These are phyloP conservation scores for Ilex paraguariensis DNA, from an alignment of 305 asterid species.

Conservation along the genomic window DNA sequence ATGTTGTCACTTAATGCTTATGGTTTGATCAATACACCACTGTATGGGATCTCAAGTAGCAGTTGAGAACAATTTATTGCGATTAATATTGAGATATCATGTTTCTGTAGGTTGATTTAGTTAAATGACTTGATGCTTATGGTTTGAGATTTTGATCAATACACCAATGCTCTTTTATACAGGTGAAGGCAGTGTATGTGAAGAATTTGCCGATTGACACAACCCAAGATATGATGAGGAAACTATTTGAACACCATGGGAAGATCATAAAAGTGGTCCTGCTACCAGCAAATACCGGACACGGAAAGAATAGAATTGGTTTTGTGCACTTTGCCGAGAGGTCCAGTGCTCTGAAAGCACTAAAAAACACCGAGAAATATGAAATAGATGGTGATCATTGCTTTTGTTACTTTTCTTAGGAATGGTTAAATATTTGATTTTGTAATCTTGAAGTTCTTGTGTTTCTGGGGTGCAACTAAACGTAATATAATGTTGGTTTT, in stretches of 20 bases:
- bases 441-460: too few species aligned
- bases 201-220: constrained; percentile 80
- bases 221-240: constrained; percentile 74
- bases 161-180: background rate
- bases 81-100: too few species aligned
- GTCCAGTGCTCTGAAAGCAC: constrained; percentile 83
- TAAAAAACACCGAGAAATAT: constrained; percentile 85
- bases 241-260: constrained; percentile 76
- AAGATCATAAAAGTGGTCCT: constrained; percentile 76
- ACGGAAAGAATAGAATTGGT: constrained; percentile 81
- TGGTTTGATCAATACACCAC: too few species aligned
- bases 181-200: constrained; percentile 92
- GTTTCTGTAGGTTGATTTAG: too few species aligned
- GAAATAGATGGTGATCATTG: constrained; percentile 61
- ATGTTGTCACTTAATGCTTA: too few species aligned
- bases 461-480: too few species aligned
- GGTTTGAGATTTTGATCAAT: too few species aligned
- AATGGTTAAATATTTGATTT: too few species aligned
- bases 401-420: too few species aligned
- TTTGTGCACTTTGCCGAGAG: constrained; percentile 89
- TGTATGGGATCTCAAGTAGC: too few species aligned
- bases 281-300: constrained; percentile 95
- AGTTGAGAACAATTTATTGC: too few species aligned
- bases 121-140: too few species aligned
- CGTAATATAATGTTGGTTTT: background rate